Percentiles rank a stretch among this genome's conserved stretches.
Conservation (phyloP, 495 filamentous ascomycete species). For the Rusavskia elegans region DNA sequence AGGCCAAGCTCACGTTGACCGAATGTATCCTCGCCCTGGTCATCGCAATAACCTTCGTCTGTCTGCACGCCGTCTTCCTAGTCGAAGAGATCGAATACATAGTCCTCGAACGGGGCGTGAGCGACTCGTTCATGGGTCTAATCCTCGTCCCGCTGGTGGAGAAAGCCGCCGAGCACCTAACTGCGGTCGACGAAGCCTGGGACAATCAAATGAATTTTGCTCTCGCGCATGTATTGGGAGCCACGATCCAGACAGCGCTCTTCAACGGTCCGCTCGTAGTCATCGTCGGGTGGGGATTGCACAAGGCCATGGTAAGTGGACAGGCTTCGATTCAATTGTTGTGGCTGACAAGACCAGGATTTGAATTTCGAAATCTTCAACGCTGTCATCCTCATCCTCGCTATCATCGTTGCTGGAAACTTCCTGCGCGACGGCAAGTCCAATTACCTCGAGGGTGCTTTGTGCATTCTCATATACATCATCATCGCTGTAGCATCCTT, state of each 20-base stretch:
- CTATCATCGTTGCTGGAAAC: conserved; percentile 74
- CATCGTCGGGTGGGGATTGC: conserved; percentile 70
- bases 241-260: conserved; percentile 79
- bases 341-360: conserved; percentile 16
- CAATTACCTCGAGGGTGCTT: conserved; percentile 64
- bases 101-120: conserved; percentile 44
- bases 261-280: conserved; percentile 77
- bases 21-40: conserved; percentile 56
- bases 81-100: conserved; percentile 67
- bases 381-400: conserved; percentile 68
- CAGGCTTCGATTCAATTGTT: background rate
- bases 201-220: conserved; percentile 84
- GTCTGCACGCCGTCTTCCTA: conserved; percentile 65
- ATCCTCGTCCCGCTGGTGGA: conserved; percentile 69
- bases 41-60: conserved; percentile 56
- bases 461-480: conserved; percentile 48
- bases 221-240: conserved; percentile 73
- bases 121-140: conserved; percentile 66
- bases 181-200: conserved; percentile 82
- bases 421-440: conserved; percentile 65
- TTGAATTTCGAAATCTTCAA: conserved; percentile 83
- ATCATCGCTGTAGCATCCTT: conserved; percentile 30
- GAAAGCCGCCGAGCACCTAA: conserved; percentile 82
- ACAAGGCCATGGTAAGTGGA: conserved; percentile 36
- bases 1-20: conserved; percentile 60